A percentile compares a stretch with the other conserved stretches of the same genome.
Conservation (phyloP, 2,329 filamentous ascomycete species). For the Lasiodiplodia sp. region DNA sequence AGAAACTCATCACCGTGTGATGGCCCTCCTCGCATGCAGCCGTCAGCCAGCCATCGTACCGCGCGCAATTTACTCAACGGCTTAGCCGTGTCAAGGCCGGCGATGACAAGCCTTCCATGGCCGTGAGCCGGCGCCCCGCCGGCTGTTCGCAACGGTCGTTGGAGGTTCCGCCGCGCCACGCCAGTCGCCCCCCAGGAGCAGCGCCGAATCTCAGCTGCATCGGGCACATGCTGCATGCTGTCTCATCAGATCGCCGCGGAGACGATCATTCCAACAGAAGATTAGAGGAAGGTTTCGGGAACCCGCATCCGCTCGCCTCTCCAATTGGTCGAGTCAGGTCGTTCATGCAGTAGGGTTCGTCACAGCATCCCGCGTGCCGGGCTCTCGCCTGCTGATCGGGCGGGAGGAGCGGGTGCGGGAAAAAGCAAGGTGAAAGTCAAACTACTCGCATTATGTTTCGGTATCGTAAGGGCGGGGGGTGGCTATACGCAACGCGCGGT, state of each 20-base stretch:
- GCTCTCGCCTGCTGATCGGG: background rate
- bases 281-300: slow-evolving; percentile 16
- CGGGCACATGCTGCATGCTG: background rate
- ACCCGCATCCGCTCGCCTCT: background rate
- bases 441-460: background rate
- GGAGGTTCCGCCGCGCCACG: background rate
- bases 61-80: background rate
- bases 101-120: background rate
- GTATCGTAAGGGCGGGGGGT: background rate
- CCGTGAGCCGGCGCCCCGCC: background rate
- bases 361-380: background rate
- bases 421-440: slow-evolving; percentile 5
- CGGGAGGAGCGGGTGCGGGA: slow-evolving; percentile 10
- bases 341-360: background rate
- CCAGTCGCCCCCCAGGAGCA: background rate
- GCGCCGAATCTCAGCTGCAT: background rate
- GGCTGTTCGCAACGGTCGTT: background rate
- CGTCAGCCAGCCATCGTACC: background rate
- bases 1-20: background rate
- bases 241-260: slow-evolving; percentile 1
- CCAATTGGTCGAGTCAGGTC: background rate
- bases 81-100: background rate
- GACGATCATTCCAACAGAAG: slow-evolving; percentile 15
- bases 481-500: slow-evolving; percentile 5
- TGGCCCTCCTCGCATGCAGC: background rate